phyloP scores from a whole-genome alignment of 1,284 basidiomycete genomes.

The Hymenochaete sp. region DNA sequence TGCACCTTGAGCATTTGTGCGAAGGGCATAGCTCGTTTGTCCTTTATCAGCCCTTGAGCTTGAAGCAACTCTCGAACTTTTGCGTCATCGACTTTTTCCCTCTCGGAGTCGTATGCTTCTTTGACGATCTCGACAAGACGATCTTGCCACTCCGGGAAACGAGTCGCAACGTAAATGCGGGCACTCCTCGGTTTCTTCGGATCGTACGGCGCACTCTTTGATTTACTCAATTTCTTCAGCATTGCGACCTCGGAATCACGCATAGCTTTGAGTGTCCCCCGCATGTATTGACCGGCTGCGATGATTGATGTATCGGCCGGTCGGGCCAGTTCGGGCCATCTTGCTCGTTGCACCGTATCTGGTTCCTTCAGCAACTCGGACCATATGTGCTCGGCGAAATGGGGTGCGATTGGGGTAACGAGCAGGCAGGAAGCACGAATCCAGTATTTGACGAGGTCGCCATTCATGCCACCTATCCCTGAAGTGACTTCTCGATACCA shows the following conservation, averaged over 20 bases:
- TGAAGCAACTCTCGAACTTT: constrained; percentile 67
- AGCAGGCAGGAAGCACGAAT: constrained; percentile 76
- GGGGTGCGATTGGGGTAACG: constrained; percentile 85
- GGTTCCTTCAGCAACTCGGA: constrained; percentile 63
- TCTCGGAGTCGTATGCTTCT: constrained; percentile 54
- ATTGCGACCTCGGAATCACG: constrained; percentile 81
- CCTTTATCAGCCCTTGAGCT: constrained; percentile 82
- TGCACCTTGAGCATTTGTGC: constrained; percentile 84
- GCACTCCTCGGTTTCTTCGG: constrained; percentile 81
- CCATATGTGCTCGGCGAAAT: constrained; percentile 94
- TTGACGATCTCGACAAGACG: constrained; percentile 70
- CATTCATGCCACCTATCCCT: constrained; percentile 80
- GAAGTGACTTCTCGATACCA: constrained; percentile 94
- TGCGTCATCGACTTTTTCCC: constrained; percentile 74
- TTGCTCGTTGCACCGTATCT: constrained; percentile 74
- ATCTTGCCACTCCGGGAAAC: constrained; percentile 94
- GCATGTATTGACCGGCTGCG: constrained; percentile 79
- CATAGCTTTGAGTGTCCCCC: constrained; percentile 78
- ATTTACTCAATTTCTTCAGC: constrained; percentile 68
- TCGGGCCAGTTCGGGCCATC: constrained; percentile 47
- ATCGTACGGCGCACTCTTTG: constrained; percentile 60
- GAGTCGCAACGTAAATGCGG: constrained; percentile 81
- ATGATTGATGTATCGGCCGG: constrained; percentile 52
- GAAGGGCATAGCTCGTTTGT: constrained; percentile 96
- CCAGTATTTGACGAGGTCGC: constrained; percentile 64